These are phyloP conservation scores for Epichloe uncinata DNA, from an alignment of 2,329 filamentous ascomycete species.

Conservation along the genomic window DNA sequence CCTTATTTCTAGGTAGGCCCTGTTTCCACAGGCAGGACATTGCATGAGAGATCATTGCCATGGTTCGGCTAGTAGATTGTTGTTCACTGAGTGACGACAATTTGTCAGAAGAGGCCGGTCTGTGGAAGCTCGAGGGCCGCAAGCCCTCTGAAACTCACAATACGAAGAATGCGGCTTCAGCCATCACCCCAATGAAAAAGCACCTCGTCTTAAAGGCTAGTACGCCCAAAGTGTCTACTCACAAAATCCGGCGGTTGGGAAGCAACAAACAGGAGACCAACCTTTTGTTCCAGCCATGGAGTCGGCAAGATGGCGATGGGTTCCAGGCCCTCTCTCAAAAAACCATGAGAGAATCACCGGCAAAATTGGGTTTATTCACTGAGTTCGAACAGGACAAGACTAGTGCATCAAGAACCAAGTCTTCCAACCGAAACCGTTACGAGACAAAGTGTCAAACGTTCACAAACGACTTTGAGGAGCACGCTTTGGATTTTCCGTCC, in stretches of 20 bases:
- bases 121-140: not conserved
- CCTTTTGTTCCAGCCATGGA: constrained; percentile 21
- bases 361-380: constrained; percentile 1
- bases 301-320: constrained; percentile 10
- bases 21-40: not conserved
- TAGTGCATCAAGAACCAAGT: not conserved
- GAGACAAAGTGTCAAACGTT: not conserved
- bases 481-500: too few relatives aligned
- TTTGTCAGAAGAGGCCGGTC: not conserved
- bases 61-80: not conserved
- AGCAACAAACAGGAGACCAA: constrained; percentile 10
- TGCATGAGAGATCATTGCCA: not conserved
- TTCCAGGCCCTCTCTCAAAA: constrained; percentile 1
- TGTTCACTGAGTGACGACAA: not conserved
- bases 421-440: not conserved
- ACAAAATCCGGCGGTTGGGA: constrained; percentile 19
- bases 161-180: not conserved
- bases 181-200: constrained; percentile 5
- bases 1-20: not conserved
- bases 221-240: constrained; percentile 11
- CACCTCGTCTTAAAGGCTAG: constrained; percentile 14
- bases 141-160: not conserved
- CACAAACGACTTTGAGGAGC: not conserved
- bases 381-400: constrained; percentile 1
- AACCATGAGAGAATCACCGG: constrained; percentile 5